Conservation (phyloP, 2,329 filamentous ascomycete genomes). For the Neocucurbitaria cava region DNA sequence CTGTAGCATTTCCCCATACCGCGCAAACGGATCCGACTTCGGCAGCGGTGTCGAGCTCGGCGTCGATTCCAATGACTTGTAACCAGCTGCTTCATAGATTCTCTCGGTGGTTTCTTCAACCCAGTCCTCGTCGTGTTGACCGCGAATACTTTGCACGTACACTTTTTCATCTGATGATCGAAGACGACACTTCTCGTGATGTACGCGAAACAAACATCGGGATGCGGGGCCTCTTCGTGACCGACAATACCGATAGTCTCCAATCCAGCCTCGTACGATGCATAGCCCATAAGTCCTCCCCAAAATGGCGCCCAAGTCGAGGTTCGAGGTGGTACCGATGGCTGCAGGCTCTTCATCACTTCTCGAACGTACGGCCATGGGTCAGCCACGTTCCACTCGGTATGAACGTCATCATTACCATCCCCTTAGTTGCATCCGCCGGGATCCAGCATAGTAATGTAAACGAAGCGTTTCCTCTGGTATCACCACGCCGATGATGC, state of each 20-base stretch:
- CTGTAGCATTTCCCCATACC: conserved; percentile 30
- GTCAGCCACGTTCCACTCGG: conserved; percentile 33
- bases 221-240: conserved; percentile 49
- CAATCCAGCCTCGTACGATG: conserved; percentile 84
- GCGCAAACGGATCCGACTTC: conserved; percentile 41
- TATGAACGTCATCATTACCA: conserved; percentile 35
- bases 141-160: conserved; percentile 72
- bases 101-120: conserved; percentile 47
- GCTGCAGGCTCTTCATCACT: conserved; percentile 47
- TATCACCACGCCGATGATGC: conserved; percentile 74
- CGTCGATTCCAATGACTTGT: conserved; percentile 38
- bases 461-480: conserved; percentile 55
- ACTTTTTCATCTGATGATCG: conserved; percentile 69
- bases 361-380: conserved; percentile 51
- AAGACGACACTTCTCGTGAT: conserved; percentile 78
- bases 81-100: conserved; percentile 38
- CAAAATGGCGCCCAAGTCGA: conserved; percentile 67
- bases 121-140: conserved; percentile 54
- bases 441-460: conserved; percentile 41
- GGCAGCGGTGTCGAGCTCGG: conserved; percentile 34
- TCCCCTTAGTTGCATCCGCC: conserved; percentile 38
- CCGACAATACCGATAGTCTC: conserved; percentile 62
- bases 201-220: conserved; percentile 79
- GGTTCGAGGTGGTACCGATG: conserved; percentile 31
- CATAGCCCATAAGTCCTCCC: conserved; percentile 83